phyloP scores from a whole-genome alignment of 129 eudicot species.

The Artemisia argyi region DNA sequence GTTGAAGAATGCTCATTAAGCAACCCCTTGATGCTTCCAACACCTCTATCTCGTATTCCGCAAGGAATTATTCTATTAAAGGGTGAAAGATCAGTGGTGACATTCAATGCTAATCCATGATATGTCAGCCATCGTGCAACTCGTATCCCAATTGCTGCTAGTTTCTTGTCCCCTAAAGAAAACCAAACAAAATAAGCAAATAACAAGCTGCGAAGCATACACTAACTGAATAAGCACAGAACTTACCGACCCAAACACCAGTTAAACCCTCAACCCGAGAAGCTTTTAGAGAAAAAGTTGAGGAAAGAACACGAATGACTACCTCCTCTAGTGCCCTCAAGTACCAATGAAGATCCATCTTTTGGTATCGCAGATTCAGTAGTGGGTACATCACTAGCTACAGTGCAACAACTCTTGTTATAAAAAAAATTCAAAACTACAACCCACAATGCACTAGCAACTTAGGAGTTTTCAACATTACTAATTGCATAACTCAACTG shows the following conservation, averaged over 20 bases:
- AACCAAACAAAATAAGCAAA: conserved; percentile 9
- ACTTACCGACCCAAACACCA: conserved; percentile 57
- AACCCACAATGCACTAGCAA: too few relatives aligned
- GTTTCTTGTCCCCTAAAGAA: conserved; percentile 61
- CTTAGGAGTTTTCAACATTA: too few relatives aligned
- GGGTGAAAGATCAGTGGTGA: conserved; percentile 60
- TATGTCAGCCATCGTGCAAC: conserved; percentile 79
- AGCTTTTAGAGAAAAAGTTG: conserved; percentile 64
- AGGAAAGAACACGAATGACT: conserved; percentile 64
- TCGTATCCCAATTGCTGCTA: conserved; percentile 79
- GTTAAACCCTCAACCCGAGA: conserved; percentile 52
- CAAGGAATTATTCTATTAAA: conserved; percentile 71
- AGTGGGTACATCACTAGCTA: conserved; percentile 89
- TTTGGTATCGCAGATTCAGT: conserved; percentile 72
- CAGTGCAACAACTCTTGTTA: conserved; percentile 9
- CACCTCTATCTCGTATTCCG: conserved; percentile 75
- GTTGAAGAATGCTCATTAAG: conserved; percentile 15
- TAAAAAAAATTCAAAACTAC: too few relatives aligned
- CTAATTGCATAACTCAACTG: too few relatives aligned
- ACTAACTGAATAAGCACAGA: not conserved
- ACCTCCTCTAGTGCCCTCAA: conserved; percentile 86
- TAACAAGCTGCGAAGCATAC: not conserved
- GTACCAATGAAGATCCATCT: conserved; percentile 98
- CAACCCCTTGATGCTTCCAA: conserved; percentile 63
- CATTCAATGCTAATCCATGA: conserved; percentile 84